Evolutionary conservation across 129 eudicot genomes (phyloP).

Genomic region (Arctium minus): DNA sequence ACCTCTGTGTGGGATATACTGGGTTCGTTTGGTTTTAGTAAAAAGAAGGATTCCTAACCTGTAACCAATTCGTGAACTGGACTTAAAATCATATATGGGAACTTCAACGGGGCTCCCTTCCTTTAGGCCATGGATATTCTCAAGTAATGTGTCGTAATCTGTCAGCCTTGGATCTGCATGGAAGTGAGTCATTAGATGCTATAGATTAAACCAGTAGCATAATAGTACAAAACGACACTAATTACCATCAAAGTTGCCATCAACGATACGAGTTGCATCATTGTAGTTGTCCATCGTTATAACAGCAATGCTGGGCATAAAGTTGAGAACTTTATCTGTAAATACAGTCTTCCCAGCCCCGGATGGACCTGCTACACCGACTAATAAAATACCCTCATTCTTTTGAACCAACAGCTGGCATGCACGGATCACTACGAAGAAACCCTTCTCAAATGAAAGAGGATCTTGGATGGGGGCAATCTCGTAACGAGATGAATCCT

Average conservation of each 20-base stretch:
- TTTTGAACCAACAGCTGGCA: constrained; percentile 89
- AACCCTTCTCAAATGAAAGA: constrained; percentile 90
- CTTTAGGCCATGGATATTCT: constrained; percentile 73
- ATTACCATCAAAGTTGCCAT: constrained; percentile 95
- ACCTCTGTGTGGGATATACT: not conserved
- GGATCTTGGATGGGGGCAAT: constrained; percentile 73
- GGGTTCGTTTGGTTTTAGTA: not conserved
- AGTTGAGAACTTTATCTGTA: constrained; percentile 73
- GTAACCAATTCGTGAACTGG: constrained; percentile 92
- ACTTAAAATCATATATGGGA: constrained; percentile 90
- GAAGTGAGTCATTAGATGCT: constrained; percentile 14
- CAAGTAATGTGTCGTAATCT: constrained; percentile 89
- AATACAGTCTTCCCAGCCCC: constrained; percentile 97
- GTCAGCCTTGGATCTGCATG: constrained; percentile 91
- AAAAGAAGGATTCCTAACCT: constrained; percentile 38
- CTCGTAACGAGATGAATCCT: constrained; percentile 79
- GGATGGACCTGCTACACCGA: constrained; percentile 98
- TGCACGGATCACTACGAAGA: constrained; percentile 86
- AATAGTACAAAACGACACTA: not conserved
- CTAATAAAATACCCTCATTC: constrained; percentile 84
- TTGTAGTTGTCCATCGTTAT: constrained; percentile 95
- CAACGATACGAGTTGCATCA: constrained; percentile 80
- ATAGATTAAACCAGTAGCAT: not conserved
- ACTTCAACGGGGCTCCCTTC: constrained; percentile 86
- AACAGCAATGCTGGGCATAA: constrained; percentile 91